phyloP scores from a whole-genome alignment of 2,329 filamentous ascomycete species.

The Colletotrichum brevisporum region DNA sequence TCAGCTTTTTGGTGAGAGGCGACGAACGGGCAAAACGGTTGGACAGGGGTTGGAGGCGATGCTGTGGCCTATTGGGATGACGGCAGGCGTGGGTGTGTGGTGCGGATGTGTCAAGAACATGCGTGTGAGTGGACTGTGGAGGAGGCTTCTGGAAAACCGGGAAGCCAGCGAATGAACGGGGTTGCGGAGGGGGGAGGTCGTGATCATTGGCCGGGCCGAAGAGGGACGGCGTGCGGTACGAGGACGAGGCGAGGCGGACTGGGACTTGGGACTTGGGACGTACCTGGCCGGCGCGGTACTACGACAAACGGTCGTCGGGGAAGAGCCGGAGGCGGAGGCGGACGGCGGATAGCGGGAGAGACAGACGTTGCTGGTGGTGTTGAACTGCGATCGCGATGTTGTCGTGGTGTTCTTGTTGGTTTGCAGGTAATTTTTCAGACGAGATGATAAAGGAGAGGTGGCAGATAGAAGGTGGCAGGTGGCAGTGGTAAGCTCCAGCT shows the following conservation, averaged over 20 bases:
- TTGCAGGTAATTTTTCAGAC: constrained; percentile 3
- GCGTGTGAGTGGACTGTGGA: constrained; percentile 30
- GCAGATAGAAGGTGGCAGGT: constrained; percentile 12
- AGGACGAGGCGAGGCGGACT: constrained; percentile 2
- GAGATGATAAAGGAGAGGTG: constrained; percentile 6
- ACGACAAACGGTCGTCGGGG: background rate
- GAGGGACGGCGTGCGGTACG: constrained; percentile 14
- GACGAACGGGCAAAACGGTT: constrained; percentile 19
- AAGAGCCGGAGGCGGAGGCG: background rate
- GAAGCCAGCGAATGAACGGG: constrained; percentile 36
- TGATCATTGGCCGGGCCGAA: constrained; percentile 36
- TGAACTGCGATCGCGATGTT: background rate
- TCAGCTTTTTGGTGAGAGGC: constrained; percentile 37
- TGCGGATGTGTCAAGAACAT: background rate
- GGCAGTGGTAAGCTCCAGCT: constrained; percentile 2
- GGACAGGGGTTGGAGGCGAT: constrained; percentile 29
- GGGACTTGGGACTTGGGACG: background rate
- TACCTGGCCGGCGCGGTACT: constrained; percentile 18
- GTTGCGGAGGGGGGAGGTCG: constrained; percentile 22
- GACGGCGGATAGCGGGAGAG: background rate
- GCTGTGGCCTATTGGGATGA: constrained; percentile 41
- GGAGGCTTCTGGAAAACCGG: constrained; percentile 36
- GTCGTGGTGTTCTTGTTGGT: background rate
- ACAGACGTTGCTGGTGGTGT: background rate
- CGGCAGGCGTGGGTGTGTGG: constrained; percentile 23